Evolutionary conservation across 257 asterid species (phyloP), one percentile per base, ranked within the genome.

Genomic region (Nicotiana tabacum): DNA sequence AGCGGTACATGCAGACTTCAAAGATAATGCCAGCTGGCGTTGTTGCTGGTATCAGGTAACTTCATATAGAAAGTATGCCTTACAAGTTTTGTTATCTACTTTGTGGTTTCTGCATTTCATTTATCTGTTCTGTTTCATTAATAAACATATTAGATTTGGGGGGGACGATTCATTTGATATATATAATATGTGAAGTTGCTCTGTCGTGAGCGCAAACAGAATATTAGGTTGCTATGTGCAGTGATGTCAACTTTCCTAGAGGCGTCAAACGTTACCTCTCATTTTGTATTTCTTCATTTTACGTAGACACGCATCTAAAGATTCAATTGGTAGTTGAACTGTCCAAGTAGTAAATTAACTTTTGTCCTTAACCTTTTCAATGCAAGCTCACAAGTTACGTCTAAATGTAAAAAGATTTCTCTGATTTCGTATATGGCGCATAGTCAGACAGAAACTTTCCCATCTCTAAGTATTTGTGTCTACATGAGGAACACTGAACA

Each of bases 21-120:
- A 96, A 94, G 84, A 91, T 94, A 84, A 94, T 96, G 99, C 99
- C 99, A 0, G 97, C 99, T 81, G 99, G 98, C 76, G 21, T 96
- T 9, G 93, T 96, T 88, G 97, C 98, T 32, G 99, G 94, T 80
- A 81, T 96, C 89, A 96, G 99, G 99, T 96, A 90, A 85, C 62
- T 66, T 3, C 37, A 48, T 6, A 24, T 27, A 74, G 27, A 74
- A 74, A 27, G 15, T 24, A 74, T 27, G 8, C 4, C 80, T 15
- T 74, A 27, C 62, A 46, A 24, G 4, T 48, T 27, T 12, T 74
- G 61, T 6, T 48, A 13, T 74, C 24, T 72, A 18, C 9, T 46
- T 39, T 0, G 10, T 21, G 33, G 13, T 27, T 46, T 53, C 57
- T 12, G 39, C 12, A 46, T 46, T 46, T 24, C 61, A 13, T 72